A percentile compares a stretch with the other conserved stretches of the same genome.
phyloP scores from a whole-genome alignment of 2,329 filamentous ascomycete species.

The Ceratocystis huliohia region DNA sequence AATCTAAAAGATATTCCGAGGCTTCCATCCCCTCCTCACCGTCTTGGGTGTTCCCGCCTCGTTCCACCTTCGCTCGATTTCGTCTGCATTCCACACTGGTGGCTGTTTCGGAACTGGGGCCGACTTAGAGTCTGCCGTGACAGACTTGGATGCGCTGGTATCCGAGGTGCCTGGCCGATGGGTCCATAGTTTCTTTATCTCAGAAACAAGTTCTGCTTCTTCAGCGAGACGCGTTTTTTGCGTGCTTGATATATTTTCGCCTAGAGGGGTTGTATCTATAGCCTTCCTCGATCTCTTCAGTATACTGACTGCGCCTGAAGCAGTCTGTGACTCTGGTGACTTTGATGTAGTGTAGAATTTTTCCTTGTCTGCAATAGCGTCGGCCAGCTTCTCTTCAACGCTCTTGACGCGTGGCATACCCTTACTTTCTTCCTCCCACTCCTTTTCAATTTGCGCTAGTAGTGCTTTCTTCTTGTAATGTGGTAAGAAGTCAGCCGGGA shows the following conservation, averaged over 20 bases:
- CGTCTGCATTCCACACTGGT: neutral
- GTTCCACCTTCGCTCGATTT: constrained; percentile 3
- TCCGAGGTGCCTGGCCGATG: neutral
- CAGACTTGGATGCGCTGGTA: neutral
- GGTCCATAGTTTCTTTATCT: neutral
- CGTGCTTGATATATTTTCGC: neutral
- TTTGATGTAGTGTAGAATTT: neutral
- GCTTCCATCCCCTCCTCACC: neutral
- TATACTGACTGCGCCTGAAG: neutral
- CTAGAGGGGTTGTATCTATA: neutral
- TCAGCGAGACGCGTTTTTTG: neutral
- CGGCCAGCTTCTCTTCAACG: neutral
- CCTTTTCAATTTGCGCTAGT: constrained; percentile 11
- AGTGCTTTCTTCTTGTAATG: constrained; percentile 16
- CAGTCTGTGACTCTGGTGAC: neutral
- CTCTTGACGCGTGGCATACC: neutral
- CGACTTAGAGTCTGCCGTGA: neutral
- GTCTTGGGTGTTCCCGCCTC: neutral
- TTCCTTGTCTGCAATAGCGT: neutral
- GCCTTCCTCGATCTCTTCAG: neutral
- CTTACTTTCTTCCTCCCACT: constrained; percentile 3
- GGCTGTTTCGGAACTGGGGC: neutral
- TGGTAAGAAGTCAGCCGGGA: constrained; percentile 15
- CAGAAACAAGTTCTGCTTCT: neutral
- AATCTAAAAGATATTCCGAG: constrained; percentile 2